Evolutionary conservation across 305 asterid species (phyloP), one percentile per base, ranked within the genome.

Genomic region (Petunia hybrid): DNA sequence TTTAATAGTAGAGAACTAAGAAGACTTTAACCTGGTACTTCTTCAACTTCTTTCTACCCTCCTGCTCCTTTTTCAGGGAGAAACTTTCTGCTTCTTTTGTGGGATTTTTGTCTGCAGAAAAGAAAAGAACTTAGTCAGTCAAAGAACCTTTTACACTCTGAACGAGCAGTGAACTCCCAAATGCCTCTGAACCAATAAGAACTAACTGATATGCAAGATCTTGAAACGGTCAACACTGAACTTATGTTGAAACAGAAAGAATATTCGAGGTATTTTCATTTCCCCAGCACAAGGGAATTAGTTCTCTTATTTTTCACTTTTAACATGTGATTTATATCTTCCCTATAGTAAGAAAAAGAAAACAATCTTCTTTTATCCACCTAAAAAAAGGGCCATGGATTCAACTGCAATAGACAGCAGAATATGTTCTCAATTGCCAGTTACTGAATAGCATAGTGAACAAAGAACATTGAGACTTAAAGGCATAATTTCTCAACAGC

Each of bases 11-110:
- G 74, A 74, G 70, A 64, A 74, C 79, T 14, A 46, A 83, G 79
- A 65, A 82, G 82, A 39, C 55, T 84, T 88, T 76, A 86, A 95
- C 99, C 99, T 94, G 88, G 90, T 88, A 95, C 88, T 84, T 92
- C 75, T 85, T 88, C 84, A 81, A 85, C 87, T 87, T 92, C 89
- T 89, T 94, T 87, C 90, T 89, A 70, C 83, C 86, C 82, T 89
- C 93, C 62, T 87, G 96, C 71, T 85, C 94, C 86, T 82, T 90
- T 88, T 84, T 89, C 83, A 95, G 89, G 86, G 86, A 83, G 74
- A 87, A 75, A 89, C 93, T 89, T 83, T 91, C 97, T 79, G 91
- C 89, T 70, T 86, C 87, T 88, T 87, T 87, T 64, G 80, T 84
- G 77, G 79, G 82, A 77, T 69, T 81, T 83, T 45, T 80, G 9